Conservation (phyloP, 2,329 filamentous ascomycete genomes). For the Fusarium tuaranense region DNA sequence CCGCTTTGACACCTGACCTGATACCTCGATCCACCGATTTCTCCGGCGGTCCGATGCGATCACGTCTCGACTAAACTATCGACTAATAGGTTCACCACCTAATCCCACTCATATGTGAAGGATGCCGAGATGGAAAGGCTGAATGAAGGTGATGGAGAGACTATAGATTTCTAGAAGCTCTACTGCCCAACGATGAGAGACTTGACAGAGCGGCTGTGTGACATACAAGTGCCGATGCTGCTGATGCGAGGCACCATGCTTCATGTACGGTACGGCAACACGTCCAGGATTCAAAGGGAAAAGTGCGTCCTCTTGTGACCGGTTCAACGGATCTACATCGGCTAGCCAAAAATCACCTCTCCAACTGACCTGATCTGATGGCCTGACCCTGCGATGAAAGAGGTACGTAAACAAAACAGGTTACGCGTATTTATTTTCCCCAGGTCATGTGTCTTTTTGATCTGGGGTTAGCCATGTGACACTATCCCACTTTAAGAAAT, state of each 20-base stretch:
- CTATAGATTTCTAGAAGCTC: neutral
- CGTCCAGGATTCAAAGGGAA: neutral
- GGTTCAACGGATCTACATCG: neutral
- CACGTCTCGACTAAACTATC: neutral
- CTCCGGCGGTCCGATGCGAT: neutral
- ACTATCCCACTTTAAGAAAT: neutral
- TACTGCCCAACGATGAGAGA: neutral
- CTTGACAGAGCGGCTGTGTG: neutral
- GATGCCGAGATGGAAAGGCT: neutral
- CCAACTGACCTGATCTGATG: neutral
- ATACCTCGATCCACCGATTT: neutral
- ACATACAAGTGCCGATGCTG: neutral
- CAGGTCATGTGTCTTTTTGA: neutral
- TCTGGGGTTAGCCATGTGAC: neutral
- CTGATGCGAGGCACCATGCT: neutral
- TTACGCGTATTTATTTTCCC: neutral
- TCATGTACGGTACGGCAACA: neutral
- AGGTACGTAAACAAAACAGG: neutral
- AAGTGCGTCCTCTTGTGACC: neutral
- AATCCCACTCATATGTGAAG: neutral
- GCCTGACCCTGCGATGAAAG: neutral
- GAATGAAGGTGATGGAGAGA: neutral
- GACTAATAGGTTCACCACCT: neutral
- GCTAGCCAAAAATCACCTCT: neutral
- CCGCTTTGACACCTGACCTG: neutral